Conservation (phyloP, 768 basidiomycete species). For the Kwoniella dendrophila region DNA sequence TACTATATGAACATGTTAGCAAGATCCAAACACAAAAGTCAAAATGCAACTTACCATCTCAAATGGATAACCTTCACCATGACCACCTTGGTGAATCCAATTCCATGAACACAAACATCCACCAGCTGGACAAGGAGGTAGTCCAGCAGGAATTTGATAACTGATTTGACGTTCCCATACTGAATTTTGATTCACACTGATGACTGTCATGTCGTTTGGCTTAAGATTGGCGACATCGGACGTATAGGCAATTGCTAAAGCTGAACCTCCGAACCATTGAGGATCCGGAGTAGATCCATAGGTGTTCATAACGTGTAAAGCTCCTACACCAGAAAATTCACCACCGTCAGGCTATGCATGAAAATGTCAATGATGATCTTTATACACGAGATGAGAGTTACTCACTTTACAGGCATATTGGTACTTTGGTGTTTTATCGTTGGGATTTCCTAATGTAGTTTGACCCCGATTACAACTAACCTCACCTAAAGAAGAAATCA, state of each 20-base stretch:
- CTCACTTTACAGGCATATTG: constrained; percentile 26
- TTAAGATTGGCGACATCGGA: constrained; percentile 63
- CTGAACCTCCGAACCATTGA: constrained; percentile 49
- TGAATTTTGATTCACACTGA: constrained; percentile 74
- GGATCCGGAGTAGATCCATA: constrained; percentile 26
- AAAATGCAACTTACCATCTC: constrained; percentile 34
- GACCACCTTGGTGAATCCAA: constrained; percentile 59
- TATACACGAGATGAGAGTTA: neutral
- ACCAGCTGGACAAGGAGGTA: constrained; percentile 70
- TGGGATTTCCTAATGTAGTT: constrained; percentile 19
- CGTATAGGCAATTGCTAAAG: constrained; percentile 76
- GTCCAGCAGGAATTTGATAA: constrained; percentile 67
- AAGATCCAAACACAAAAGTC: neutral
- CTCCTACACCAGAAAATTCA: constrained; percentile 20
- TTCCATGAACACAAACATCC: constrained; percentile 61
- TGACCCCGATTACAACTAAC: constrained; percentile 23
- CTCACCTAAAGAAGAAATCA: constrained; percentile 9
- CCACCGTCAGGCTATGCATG: neutral
- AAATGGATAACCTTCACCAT: constrained; percentile 39
- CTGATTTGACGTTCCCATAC: constrained; percentile 72
- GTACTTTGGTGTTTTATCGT: neutral
- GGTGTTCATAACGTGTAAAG: constrained; percentile 36
- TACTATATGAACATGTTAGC: constrained; percentile 23
- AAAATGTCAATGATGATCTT: neutral
- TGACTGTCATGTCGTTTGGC: constrained; percentile 71